phyloP scores from a whole-genome alignment of 2,329 filamentous ascomycete genomes.

The Diaporthe citri region DNA sequence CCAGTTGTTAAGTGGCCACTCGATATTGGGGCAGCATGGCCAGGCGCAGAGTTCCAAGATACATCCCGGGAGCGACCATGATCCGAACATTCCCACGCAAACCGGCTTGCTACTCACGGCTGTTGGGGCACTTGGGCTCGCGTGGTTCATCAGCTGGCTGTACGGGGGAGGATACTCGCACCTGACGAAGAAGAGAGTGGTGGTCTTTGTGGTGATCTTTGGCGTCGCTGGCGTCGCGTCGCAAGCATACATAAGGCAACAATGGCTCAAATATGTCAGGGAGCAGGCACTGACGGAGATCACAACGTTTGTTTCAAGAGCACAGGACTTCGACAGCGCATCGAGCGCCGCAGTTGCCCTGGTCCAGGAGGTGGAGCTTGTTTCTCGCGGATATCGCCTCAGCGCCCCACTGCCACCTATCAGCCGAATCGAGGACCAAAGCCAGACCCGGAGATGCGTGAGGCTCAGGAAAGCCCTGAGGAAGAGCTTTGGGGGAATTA shows the following conservation, averaged over 20 bases:
- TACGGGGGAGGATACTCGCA: slow-evolving; percentile 63
- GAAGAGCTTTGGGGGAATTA: slow-evolving; percentile 75
- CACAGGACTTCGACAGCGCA: slow-evolving; percentile 85
- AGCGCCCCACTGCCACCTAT: slow-evolving; percentile 93
- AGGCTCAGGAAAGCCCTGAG: slow-evolving; percentile 83
- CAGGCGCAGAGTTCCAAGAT: slow-evolving; percentile 37
- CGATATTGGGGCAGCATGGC: slow-evolving; percentile 60
- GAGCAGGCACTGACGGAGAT: slow-evolving; percentile 80
- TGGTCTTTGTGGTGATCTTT: slow-evolving; percentile 59
- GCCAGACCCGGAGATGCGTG: slow-evolving; percentile 82
- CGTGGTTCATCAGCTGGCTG: slow-evolving; percentile 80
- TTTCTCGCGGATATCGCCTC: slow-evolving; percentile 78
- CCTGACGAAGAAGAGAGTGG: slow-evolving; percentile 68
- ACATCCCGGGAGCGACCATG: slow-evolving; percentile 31
- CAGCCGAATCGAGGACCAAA: slow-evolving; percentile 87
- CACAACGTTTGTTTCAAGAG: slow-evolving; percentile 76
- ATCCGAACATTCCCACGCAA: slow-evolving; percentile 52
- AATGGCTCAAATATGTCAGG: slow-evolving; percentile 84
- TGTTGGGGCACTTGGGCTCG: slow-evolving; percentile 76
- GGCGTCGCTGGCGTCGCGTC: slow-evolving; percentile 70
- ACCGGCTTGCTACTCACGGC: slow-evolving; percentile 66
- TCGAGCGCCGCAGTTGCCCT: slow-evolving; percentile 82
- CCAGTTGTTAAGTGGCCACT: slow-evolving; percentile 82
- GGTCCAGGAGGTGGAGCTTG: slow-evolving; percentile 95
- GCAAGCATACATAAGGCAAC: slow-evolving; percentile 80